Base-by-base conservation (phyloP, 2,329 filamentous ascomycete species). In the Scorias spongiosa region DNA sequence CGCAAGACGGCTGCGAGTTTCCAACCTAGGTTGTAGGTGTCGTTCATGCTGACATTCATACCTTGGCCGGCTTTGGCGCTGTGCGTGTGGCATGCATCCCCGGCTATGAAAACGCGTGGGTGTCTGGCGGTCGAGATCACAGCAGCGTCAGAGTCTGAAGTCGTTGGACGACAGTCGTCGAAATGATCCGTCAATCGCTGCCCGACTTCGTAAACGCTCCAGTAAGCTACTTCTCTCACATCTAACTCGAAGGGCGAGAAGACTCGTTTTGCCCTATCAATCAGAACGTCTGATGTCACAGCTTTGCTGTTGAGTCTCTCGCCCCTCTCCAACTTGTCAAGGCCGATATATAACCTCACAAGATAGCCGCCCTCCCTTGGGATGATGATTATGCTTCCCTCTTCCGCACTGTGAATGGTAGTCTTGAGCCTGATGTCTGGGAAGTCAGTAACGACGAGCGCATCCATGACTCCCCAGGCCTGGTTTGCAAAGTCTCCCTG, bases 321-420 rank as follows among this genome's bases (percentile, higher is more conserved):
- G 54, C 63, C 66, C 47, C 51, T 67, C 60, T 59, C 70, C 61
- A 54, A 48, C 47, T 61, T 60, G 42, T 59, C 58, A 32, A 63
- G 53, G 42, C 58, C 55, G 43, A 62, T 61, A 46, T 62, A 62
- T 41, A 62, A 57, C 10, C 60, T 46, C 8, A 52, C 54, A 1
- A 63, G 46, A 28, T 58, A 58, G 11, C 55, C 55, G 26, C 57
- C 57, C 43, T 62, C 60, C 30, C 60, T 47, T 1, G 83, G 83
- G 45, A 89, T 87, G 4, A 87, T 78, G 76, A 88, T 83, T 55
- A 88, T 79, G 14, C 81, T 85, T 1, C 83, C 82, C 45, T 80
- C 69, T 39, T 76, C 70, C 63, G 58, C 54, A 2, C 81, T 85
- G 58, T 86, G 82, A 46, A 63, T 59, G 3, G 56, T 53, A 7